A percentile compares a stretch with the other conserved stretches of the same genome.
These are phyloP conservation scores for Phytopythium ostracodes DNA, from an alignment of 352 stramenopile genomes.

Conservation along the genomic window DNA sequence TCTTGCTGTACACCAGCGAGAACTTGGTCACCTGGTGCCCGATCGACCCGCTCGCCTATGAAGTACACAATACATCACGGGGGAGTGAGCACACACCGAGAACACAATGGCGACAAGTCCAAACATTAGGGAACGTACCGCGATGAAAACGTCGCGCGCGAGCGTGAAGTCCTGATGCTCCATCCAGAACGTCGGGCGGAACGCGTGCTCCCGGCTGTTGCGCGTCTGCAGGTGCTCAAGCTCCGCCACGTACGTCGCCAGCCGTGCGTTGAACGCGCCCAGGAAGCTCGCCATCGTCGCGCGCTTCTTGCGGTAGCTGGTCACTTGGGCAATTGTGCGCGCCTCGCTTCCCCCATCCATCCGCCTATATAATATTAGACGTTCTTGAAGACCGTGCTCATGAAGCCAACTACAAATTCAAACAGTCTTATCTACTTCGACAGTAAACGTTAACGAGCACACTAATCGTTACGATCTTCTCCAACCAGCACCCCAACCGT, in stretches of 20 bases:
- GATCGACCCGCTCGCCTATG: conserved; percentile 59
- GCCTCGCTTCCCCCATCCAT: not conserved
- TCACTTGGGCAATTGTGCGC: not conserved
- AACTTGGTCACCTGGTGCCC: conserved; percentile 86
- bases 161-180: conserved; percentile 73
- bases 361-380: too few species aligned
- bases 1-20: conserved; percentile 82
- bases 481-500: too few species aligned
- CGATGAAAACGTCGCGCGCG: conserved; percentile 74
- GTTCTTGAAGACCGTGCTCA: too few species aligned
- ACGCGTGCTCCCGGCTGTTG: conserved; percentile 48
- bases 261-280: conserved; percentile 45
- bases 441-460: too few species aligned
- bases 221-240: conserved; percentile 55
- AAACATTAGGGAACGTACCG: conserved; percentile 26
- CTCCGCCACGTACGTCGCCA: conserved; percentile 49
- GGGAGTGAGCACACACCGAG: not conserved
- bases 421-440: too few species aligned
- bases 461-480: too few species aligned
- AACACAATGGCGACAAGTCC: not conserved
- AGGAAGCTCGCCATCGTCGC: conserved; percentile 49
- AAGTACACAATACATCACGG: not conserved
- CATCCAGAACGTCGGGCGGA: conserved; percentile 78
- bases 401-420: too few species aligned
- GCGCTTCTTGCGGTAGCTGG: too few species aligned